Evolutionary conservation across 2,329 filamentous ascomycete genomes (phyloP), one percentile per base, ranked within the genome.

Genomic region (Fusarium odoratissimum): DNA sequence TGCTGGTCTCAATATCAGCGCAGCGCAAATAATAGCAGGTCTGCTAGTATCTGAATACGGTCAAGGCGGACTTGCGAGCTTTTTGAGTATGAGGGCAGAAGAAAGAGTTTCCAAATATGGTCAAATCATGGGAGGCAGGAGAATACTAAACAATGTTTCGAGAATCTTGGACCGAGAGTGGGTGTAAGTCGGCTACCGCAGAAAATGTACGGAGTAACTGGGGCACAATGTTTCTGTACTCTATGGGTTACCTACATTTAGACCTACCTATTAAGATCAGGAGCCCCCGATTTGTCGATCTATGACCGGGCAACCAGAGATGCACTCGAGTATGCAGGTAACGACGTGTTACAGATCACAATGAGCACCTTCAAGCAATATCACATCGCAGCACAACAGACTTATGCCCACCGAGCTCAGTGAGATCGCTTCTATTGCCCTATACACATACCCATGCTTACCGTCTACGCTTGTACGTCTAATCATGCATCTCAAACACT

Each of bases 1-100:
- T 21, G 75, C 78, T 13, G 83, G 83, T 2, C 64, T 84, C 52
- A 84, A 83, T 55, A 77, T 82, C 14, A 75, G 78, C 30, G 81
- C 81, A 16, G 80, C 83, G 1, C 81, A 83, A 46, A 74, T 80
- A 2, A 57, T 83, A 14, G 75, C 81, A 4, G 69, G 68, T 12
- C 60, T 66, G 3, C 69, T 84, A 8, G 67, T 71, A 14, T 61
- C 74, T 3, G 72, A 77, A 13, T 78, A 74, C 51, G 77, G 77
- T 2, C 66, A 69, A 6, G 31, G 61, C 4, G 82, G 82, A 3
- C 69, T 84, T 31, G 68, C 73, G 6, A 61, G 52, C 9, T 83
- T 83, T 37, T 55, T 83, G 3, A 56, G 40, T 23, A 82, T 83
- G 82, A 51, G 67, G 1, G 9, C 62, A 6, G 52, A 75, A 44